Conservation (phyloP, 2,329 filamentous ascomycete species). For the Fusarium sp. region DNA sequence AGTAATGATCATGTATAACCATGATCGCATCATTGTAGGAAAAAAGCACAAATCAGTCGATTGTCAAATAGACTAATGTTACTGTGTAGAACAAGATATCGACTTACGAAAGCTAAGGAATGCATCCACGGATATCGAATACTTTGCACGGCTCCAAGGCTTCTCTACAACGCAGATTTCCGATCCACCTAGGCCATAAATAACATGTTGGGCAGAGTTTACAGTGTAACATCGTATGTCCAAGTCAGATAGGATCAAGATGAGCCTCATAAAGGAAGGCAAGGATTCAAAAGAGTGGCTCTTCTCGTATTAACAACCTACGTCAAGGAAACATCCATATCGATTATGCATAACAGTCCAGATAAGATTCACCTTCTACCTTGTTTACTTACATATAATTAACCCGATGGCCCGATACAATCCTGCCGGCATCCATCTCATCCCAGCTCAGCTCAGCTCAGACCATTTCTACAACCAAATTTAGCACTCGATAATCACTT, state of each 20-base stretch:
- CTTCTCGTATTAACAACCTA: conserved; percentile 24
- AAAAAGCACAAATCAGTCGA: background rate
- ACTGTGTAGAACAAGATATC: background rate
- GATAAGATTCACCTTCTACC: background rate
- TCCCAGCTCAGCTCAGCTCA: background rate
- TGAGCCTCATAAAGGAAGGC: background rate
- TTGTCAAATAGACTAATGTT: background rate
- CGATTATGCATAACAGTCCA: background rate
- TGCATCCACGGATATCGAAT: background rate
- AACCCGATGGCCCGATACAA: conserved; percentile 14
- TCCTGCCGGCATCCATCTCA: too few species aligned
- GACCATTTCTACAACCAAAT: conserved; percentile 6
- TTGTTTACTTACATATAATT: background rate
- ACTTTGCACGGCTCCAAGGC: background rate
- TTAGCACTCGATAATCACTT: conserved; percentile 7
- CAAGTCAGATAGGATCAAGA: conserved; percentile 3
- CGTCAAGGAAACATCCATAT: background rate
- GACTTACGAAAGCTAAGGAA: background rate
- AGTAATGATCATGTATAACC: background rate
- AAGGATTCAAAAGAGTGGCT: conserved; percentile 8
- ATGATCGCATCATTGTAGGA: background rate
- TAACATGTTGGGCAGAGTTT: background rate
- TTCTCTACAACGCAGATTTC: background rate
- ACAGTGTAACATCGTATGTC: conserved; percentile 1
- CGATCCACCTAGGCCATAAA: background rate